Evolutionary conservation across 2,329 filamentous ascomycete species (phyloP).

Genomic region (Colletotrichum godetiae): DNA sequence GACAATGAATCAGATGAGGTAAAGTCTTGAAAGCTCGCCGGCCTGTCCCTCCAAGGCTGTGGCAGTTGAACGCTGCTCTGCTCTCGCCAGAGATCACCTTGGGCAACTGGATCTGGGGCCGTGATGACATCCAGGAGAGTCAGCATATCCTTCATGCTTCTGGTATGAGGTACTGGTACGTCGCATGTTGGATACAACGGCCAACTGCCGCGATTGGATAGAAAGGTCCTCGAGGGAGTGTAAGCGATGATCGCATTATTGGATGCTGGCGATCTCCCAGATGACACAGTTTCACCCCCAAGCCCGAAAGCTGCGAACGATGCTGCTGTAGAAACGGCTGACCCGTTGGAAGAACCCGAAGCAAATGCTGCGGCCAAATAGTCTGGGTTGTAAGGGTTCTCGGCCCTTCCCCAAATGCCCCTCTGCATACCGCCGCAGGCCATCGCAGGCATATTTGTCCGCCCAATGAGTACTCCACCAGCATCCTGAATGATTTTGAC

Average conservation of each 20-base stretch:
- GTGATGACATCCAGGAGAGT: background rate
- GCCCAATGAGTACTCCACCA: slow-evolving; percentile 63
- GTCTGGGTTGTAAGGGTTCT: slow-evolving; percentile 62
- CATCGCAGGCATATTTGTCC: slow-evolving; percentile 69
- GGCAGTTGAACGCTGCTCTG: no score
- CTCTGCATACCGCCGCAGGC: slow-evolving; percentile 66
- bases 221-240: slow-evolving; percentile 60
- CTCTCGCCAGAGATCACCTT: no score
- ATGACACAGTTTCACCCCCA: slow-evolving; percentile 63
- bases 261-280: slow-evolving; percentile 48
- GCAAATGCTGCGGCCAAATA: slow-evolving; percentile 64
- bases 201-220: slow-evolving; percentile 61
- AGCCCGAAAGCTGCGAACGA: slow-evolving; percentile 62
- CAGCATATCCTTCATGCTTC: slow-evolving; percentile 53
- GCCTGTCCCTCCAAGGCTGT: no score
- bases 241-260: no score
- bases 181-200: slow-evolving; percentile 65
- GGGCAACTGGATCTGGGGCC: no score
- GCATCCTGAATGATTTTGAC: slow-evolving; percentile 59
- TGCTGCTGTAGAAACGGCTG: slow-evolving; percentile 58
- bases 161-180: slow-evolving; percentile 60
- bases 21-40: no score
- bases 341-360: slow-evolving; percentile 66
- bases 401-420: slow-evolving; percentile 62
- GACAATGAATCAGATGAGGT: no score